Evolutionary conservation across 2,329 filamentous ascomycete genomes (phyloP), one percentile per base, ranked within the genome.

Genomic region (Fusarium sp.): DNA sequence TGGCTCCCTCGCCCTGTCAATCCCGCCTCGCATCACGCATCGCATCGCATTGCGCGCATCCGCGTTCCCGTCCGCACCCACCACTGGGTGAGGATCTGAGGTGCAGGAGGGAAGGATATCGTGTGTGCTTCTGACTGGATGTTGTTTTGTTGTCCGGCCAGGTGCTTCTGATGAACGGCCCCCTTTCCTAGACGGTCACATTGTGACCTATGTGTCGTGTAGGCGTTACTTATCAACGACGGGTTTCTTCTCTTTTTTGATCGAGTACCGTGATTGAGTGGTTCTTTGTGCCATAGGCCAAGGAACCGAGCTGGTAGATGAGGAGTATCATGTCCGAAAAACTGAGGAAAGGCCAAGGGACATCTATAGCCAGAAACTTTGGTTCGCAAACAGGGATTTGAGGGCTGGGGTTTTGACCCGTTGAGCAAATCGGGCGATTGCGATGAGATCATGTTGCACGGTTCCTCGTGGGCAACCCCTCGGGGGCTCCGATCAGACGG

Each of bases 1-100:
- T 54, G 60, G 53, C 53, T 64, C 65, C 51, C 45, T 61, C 55
- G 60, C 63, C 65, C 61, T 64, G 65, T 72, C 65, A 65, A 67
- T 64, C 63, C 63, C 56, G 61, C 42, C 50, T 64, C 60, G 55
- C 64, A 64, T 64, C 63, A 62, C 48, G 61, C 58, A 66, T 55
- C 54, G 52, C 57, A 60, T 55, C 54, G 52, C 57, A 59, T 60
- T 48, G 41, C 19, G 35, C 35, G 22, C 35, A 38, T 38, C 35
- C 35, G 35, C 67, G 50, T 52, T 65, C 61, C 64, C 63, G 56
- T 56, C 54, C 46, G 58, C 54, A 63, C 46, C 53, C 49, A 65
- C 40, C 44, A 65, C 63, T 65, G 61, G 19, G 58, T 55, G 53
- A 62, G 58, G 58, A 61, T 61, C 49, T 50, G 56, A 61, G 56